Evolutionary conservation across 192 early-diverging fungal genomes (phyloP).

Genomic region (Hyaloraphidium curvatum): DNA sequence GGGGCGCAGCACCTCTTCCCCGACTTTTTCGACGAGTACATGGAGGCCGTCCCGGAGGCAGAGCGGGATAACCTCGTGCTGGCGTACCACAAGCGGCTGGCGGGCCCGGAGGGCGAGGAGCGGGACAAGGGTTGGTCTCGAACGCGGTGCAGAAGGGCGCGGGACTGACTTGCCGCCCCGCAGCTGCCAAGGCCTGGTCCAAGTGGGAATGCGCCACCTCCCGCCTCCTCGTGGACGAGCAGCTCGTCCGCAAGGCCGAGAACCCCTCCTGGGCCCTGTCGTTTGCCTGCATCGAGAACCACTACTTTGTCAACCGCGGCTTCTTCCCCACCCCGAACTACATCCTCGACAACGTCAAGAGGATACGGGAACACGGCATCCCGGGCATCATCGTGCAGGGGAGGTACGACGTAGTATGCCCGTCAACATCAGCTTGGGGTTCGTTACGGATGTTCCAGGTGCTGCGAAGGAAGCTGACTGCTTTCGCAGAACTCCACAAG

Average conservation of each 20-base stretch:
- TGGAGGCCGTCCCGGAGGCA: slow-evolving; percentile 31
- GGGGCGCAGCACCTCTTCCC: slow-evolving; percentile 46
- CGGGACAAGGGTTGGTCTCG: slow-evolving; percentile 39
- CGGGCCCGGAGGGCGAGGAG: slow-evolving; percentile 25
- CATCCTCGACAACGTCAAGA: slow-evolving; percentile 41
- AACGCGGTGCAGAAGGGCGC: slow-evolving; percentile 7
- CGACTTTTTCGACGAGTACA: slow-evolving; percentile 34
- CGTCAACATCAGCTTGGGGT: slow-evolving; percentile 20
- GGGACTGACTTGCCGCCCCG: not conserved
- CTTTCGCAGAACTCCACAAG: slow-evolving; percentile 18
- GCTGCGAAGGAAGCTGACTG: slow-evolving; percentile 14
- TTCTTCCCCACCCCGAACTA: slow-evolving; percentile 40
- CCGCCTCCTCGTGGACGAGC: slow-evolving; percentile 28
- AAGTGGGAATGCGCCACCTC: slow-evolving; percentile 36
- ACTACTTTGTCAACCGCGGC: slow-evolving; percentile 49
- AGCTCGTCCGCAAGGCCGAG: slow-evolving; percentile 31
- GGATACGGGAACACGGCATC: slow-evolving; percentile 42
- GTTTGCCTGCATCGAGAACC: slow-evolving; percentile 53
- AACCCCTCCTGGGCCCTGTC: slow-evolving; percentile 35
- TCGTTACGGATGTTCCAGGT: slow-evolving; percentile 14
- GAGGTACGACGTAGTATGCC: slow-evolving; percentile 36
- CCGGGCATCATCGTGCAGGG: slow-evolving; percentile 45
- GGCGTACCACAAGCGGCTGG: slow-evolving; percentile 47
- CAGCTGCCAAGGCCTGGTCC: slow-evolving; percentile 8
- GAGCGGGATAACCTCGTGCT: slow-evolving; percentile 38